Evolutionary conservation across 169 alveolate genomes (phyloP).

Genomic region (Ichthyophthirius multifiliis): DNA sequence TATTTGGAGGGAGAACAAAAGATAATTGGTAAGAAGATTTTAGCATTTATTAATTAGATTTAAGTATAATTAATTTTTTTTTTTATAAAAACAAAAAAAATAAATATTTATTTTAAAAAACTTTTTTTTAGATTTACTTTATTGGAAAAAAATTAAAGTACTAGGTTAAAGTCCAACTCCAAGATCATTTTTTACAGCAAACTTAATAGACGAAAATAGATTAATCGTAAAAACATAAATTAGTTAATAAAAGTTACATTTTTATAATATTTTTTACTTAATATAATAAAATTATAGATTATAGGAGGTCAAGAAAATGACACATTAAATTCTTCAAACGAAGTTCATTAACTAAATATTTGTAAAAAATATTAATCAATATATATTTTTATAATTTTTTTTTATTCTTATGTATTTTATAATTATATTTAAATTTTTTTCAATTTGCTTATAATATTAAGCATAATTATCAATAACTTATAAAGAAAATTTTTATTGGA

Average conservation of each 20-base stretch:
- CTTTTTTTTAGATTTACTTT: neutral
- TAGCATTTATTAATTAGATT: neutral
- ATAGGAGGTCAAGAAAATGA: neutral
- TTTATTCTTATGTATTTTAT: too few relatives aligned
- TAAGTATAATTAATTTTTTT: neutral
- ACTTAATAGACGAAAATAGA: neutral
- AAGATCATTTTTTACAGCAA: neutral
- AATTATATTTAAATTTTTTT: too few relatives aligned
- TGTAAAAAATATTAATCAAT: neutral
- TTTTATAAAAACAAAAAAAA: neutral
- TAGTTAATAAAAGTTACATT: too few relatives aligned
- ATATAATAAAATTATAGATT: neutral
- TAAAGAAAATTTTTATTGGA: constrained; percentile 10
- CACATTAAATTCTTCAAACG: neutral
- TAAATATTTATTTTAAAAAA: neutral
- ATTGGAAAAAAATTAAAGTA: neutral
- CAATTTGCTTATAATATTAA: too few relatives aligned
- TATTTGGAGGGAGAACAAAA: neutral
- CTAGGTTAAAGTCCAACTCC: constrained; percentile 4
- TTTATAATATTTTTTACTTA: neutral
- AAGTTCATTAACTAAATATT: neutral
- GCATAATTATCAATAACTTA: constrained; percentile 6
- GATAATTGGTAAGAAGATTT: neutral
- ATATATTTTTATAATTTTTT: too few relatives aligned
- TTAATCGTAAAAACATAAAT: neutral